A percentile compares a stretch with the other conserved stretches of the same genome.
phyloP scores from a whole-genome alignment of 2,329 filamentous ascomycete species.

The Didymella glomerata region DNA sequence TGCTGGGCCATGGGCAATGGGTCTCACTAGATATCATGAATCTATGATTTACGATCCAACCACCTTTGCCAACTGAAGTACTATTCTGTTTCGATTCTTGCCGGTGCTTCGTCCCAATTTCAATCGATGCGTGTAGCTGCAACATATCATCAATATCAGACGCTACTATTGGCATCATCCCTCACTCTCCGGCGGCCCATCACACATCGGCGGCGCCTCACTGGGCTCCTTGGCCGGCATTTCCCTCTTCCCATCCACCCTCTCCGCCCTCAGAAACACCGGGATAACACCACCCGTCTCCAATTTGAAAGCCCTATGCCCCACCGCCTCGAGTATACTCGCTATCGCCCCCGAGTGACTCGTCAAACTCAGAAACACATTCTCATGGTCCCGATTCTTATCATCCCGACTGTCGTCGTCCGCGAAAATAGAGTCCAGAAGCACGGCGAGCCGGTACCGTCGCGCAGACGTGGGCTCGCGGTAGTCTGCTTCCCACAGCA shows the following conservation, averaged over 20 bases:
- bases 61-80: not conserved
- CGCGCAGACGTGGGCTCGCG: slow-evolving; percentile 42
- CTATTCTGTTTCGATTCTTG: too few relatives aligned
- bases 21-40: slow-evolving; percentile 15
- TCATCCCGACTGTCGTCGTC: too few relatives aligned
- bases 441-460: slow-evolving; percentile 34
- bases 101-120: too few relatives aligned
- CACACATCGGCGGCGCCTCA: slow-evolving; percentile 43
- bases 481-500: slow-evolving; percentile 58
- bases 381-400: too few relatives aligned
- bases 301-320: slow-evolving; percentile 67
- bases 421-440: slow-evolving; percentile 64
- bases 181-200: slow-evolving; percentile 27
- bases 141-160: too few relatives aligned
- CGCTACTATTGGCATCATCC: not conserved
- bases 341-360: slow-evolving; percentile 67
- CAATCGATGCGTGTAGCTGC: too few relatives aligned
- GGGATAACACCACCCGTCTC: slow-evolving; percentile 74
- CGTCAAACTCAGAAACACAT: slow-evolving; percentile 62
- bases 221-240: slow-evolving; percentile 44
- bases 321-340: slow-evolving; percentile 63
- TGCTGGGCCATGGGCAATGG: slow-evolving; percentile 11
- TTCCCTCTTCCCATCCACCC: slow-evolving; percentile 43
- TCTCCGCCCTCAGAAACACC: slow-evolving; percentile 69
- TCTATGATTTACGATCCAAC: slow-evolving; percentile 22